These are phyloP conservation scores for Penicillium sp. DNA, from an alignment of 2,329 filamentous ascomycete species.

Conservation along the genomic window DNA sequence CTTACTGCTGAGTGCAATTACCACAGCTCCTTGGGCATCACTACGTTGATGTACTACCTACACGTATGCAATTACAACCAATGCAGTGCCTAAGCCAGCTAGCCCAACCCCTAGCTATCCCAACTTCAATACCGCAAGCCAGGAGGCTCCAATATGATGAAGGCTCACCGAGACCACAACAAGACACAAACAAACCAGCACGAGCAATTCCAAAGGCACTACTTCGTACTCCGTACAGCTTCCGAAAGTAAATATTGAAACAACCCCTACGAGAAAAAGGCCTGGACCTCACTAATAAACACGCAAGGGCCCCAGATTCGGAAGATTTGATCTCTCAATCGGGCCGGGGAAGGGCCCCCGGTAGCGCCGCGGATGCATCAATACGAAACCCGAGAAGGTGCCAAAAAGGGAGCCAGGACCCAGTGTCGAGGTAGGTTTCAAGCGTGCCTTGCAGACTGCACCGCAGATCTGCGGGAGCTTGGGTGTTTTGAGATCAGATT, in stretches of 20 bases:
- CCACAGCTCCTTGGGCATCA: too few species aligned
- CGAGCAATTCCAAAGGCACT: not conserved
- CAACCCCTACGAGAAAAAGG: not conserved
- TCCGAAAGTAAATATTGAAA: not conserved
- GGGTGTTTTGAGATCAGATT: not conserved
- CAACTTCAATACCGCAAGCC: not conserved
- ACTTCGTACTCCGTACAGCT: too few species aligned
- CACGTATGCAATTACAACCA: not conserved
- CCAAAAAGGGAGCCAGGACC: constrained; percentile 4
- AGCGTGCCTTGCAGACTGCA: constrained; percentile 26
- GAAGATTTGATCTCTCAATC: constrained; percentile 14
- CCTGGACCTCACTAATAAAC: not conserved
- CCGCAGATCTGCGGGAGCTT: constrained; percentile 6
- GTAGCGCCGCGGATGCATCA: constrained; percentile 18
- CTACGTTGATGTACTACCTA: not conserved
- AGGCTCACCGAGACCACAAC: not conserved
- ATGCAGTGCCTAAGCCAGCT: not conserved
- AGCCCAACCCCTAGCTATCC: constrained; percentile 1
- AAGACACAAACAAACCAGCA: not conserved
- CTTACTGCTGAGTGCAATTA: not conserved
- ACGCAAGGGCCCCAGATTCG: constrained; percentile 11
- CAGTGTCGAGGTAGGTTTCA: constrained; percentile 27
- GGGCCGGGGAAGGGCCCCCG: constrained; percentile 9
- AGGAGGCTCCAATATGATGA: constrained; percentile 1
- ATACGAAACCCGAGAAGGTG: constrained; percentile 9